These are phyloP conservation scores for Thermothielavioides terrestris DNA, from an alignment of 495 filamentous ascomycete species.

Conservation along the genomic window DNA sequence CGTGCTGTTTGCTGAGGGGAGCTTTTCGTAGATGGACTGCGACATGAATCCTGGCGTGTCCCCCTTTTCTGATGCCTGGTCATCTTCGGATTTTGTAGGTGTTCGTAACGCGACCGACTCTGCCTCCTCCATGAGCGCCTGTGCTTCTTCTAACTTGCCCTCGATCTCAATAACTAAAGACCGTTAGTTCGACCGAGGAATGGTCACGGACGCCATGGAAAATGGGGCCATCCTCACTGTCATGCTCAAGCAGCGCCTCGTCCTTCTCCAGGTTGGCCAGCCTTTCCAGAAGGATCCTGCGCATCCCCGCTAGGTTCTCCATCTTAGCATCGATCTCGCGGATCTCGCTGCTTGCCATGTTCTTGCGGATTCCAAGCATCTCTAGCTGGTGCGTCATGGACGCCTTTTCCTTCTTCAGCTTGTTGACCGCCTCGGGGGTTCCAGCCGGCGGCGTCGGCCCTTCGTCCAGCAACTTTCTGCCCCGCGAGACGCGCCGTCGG, in stretches of 20 bases:
- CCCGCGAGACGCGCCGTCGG: conserved; percentile 58
- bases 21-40: conserved; percentile 90
- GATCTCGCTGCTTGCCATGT: conserved; percentile 95
- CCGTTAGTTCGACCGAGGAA: neutral
- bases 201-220: neutral
- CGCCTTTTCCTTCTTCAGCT: conserved; percentile 68
- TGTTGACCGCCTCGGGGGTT: conserved; percentile 54
- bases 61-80: conserved; percentile 39
- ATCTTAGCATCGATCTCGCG: conserved; percentile 96
- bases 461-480: conserved; percentile 64
- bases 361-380: conserved; percentile 87
- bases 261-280: conserved; percentile 87
- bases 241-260: conserved; percentile 81
- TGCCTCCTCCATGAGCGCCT: conserved; percentile 65
- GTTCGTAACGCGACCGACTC: conserved; percentile 46
- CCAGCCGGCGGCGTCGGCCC: conserved; percentile 37
- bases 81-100: conserved; percentile 48
- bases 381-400: conserved; percentile 73
- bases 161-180: conserved; percentile 69
- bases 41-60: conserved; percentile 83
- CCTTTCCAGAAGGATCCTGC: conserved; percentile 84
- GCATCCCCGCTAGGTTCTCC: conserved; percentile 85
- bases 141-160: conserved; percentile 72
- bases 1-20: conserved; percentile 55
- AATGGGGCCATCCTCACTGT: conserved; percentile 46